Percentiles rank a stretch among this genome's conserved stretches.
Conservation (phyloP, 495 filamentous ascomycete genomes). For the Neurospora sp. region DNA sequence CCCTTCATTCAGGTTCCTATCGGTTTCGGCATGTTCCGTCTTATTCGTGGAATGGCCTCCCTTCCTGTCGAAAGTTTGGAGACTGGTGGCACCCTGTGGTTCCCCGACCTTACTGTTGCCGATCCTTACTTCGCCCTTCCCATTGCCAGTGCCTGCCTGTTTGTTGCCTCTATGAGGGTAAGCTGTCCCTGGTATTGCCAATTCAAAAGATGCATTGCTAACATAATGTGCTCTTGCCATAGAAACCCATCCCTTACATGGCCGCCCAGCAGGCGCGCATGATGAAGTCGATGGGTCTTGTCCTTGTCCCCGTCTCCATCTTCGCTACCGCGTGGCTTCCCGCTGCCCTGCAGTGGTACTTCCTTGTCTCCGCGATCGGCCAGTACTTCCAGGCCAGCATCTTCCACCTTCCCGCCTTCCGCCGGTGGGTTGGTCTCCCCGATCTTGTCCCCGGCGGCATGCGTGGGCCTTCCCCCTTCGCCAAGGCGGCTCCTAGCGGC, state of each 20-base stretch:
- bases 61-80: constrained; percentile 74
- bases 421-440: constrained; percentile 38
- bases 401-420: constrained; percentile 39
- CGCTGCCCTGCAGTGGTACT: constrained; percentile 61
- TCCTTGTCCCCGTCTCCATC: constrained; percentile 52
- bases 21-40: constrained; percentile 68
- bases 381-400: constrained; percentile 47
- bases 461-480: not conserved
- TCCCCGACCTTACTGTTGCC: constrained; percentile 62
- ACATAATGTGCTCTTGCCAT: not conserved
- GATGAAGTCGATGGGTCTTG: constrained; percentile 42
- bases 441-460: constrained; percentile 25
- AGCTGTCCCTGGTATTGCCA: constrained; percentile 11
- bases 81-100: constrained; percentile 61
- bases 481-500: constrained; percentile 2
- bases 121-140: constrained; percentile 79
- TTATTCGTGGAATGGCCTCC: constrained; percentile 60
- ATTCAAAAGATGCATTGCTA: not conserved
- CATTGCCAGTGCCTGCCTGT: constrained; percentile 31
- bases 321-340: constrained; percentile 55
- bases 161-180: constrained; percentile 51
- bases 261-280: constrained; percentile 27
- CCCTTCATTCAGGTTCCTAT: constrained; percentile 58
- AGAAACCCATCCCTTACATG: constrained; percentile 26
- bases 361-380: constrained; percentile 47